phyloP scores from a whole-genome alignment of 805 yeast species.

The Saccharomycopsis fermentans region DNA sequence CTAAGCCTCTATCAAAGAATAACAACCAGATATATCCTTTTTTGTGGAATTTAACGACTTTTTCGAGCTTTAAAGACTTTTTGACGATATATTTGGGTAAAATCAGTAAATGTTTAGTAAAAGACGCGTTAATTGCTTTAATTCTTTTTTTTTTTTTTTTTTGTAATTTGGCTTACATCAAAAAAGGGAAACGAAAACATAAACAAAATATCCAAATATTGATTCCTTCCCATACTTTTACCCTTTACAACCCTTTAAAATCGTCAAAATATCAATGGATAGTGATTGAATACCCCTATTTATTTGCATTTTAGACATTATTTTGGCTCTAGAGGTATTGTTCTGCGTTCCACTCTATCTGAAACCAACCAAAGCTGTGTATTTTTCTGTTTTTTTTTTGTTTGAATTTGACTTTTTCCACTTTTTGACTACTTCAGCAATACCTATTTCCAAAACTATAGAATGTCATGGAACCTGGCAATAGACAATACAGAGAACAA shows the following conservation, averaged over 20 bases:
- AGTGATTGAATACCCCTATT: background rate
- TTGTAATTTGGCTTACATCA: background rate
- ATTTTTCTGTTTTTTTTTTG: background rate
- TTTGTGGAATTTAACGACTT: too few relatives aligned
- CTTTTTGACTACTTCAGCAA: too few relatives aligned
- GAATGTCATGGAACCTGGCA: constrained; percentile 1
- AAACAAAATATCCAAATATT: background rate
- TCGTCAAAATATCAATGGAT: background rate
- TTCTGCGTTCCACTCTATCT: background rate
- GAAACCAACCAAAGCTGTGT: background rate
- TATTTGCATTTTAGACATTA: background rate
- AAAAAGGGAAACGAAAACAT: background rate
- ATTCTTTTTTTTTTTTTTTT: background rate
- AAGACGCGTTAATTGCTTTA: background rate
- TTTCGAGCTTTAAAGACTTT: too few relatives aligned
- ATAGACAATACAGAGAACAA: background rate
- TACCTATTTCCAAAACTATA: background rate
- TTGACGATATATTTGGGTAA: background rate
- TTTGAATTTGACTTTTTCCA: too few relatives aligned
- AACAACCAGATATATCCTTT: too few relatives aligned
- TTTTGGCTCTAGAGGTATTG: too few relatives aligned
- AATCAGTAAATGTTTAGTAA: background rate
- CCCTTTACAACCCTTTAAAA: too few relatives aligned
- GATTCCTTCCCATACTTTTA: background rate
- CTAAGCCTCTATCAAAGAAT: background rate